A percentile compares a stretch with the other conserved stretches of the same genome.
Conservation (phyloP, 345 rosid genomes). For the Lenwebbia sp. region DNA sequence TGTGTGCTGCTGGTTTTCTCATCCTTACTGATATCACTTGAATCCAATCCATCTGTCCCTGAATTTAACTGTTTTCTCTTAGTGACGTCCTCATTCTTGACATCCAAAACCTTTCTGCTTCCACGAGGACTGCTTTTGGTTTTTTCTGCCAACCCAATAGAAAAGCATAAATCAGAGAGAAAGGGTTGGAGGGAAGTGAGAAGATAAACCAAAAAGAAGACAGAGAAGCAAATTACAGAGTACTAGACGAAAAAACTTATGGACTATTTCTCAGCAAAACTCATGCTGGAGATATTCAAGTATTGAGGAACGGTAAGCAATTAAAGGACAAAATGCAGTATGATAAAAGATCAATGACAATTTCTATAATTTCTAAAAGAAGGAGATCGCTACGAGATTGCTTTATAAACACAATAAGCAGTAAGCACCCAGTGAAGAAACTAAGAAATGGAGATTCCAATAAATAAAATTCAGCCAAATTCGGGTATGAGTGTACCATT, state of each 20-base stretch:
- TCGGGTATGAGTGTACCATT: not conserved
- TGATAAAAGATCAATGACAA: not conserved
- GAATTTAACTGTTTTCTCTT: slow-evolving; percentile 31
- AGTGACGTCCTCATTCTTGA: slow-evolving; percentile 15
- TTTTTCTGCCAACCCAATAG: not conserved
- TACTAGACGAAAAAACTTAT: not conserved
- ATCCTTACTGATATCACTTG: slow-evolving; percentile 27
- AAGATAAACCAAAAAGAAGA: not conserved
- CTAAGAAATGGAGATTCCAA: not conserved
- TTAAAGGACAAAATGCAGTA: not conserved
- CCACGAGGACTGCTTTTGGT: slow-evolving; percentile 3
- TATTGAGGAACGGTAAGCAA: not conserved
- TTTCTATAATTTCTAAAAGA: not conserved
- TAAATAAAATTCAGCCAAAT: not conserved
- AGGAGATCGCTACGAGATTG: not conserved
- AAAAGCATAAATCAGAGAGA: not conserved
- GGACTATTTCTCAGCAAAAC: not conserved
- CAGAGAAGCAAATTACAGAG: not conserved
- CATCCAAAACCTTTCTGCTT: slow-evolving; percentile 4
- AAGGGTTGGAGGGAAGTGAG: not conserved
- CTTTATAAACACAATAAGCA: not conserved
- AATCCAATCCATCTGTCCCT: slow-evolving; percentile 40
- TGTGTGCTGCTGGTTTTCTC: slow-evolving; percentile 9
- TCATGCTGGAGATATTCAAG: not conserved
- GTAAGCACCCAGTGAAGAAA: not conserved